phyloP scores from a whole-genome alignment of 495 filamentous ascomycete genomes.

The Podospora didyma region DNA sequence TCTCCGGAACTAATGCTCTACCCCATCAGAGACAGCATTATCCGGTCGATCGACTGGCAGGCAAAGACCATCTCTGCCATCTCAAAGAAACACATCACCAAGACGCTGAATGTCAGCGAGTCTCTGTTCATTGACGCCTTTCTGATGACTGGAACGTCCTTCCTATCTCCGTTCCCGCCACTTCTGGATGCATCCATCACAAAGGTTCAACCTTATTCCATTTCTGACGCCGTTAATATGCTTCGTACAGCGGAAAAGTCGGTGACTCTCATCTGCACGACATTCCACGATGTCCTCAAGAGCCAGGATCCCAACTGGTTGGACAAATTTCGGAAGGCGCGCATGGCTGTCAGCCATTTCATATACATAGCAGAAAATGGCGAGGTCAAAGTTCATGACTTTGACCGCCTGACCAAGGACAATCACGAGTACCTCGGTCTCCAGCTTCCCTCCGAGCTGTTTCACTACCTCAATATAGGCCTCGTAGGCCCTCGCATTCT shows the following conservation, averaged over 20 bases:
- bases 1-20: slow-evolving; percentile 86
- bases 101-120: slow-evolving; percentile 62
- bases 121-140: slow-evolving; percentile 78
- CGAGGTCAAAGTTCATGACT: slow-evolving; percentile 65
- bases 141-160: slow-evolving; percentile 77
- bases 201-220: slow-evolving; percentile 46
- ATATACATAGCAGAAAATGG: slow-evolving; percentile 73
- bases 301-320: slow-evolving; percentile 69
- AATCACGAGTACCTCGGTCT: slow-evolving; percentile 85
- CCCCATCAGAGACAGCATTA: slow-evolving; percentile 71
- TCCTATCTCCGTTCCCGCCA: slow-evolving; percentile 72
- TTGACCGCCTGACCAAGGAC: slow-evolving; percentile 67
- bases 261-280: slow-evolving; percentile 59
- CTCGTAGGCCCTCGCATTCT: slow-evolving; percentile 75
- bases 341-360: slow-evolving; percentile 82
- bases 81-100: slow-evolving; percentile 64
- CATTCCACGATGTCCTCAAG: slow-evolving; percentile 68
- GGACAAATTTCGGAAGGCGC: slow-evolving; percentile 77
- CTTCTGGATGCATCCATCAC: slow-evolving; percentile 53
- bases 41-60: slow-evolving; percentile 72
- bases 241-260: slow-evolving; percentile 62
- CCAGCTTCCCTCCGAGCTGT: slow-evolving; percentile 85
- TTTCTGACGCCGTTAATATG: slow-evolving; percentile 68
- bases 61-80: slow-evolving; percentile 64
- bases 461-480: slow-evolving; percentile 83